Evolutionary conservation across 352 stramenopile species (phyloP).

Genomic region (Phytophthora palmivora): DNA sequence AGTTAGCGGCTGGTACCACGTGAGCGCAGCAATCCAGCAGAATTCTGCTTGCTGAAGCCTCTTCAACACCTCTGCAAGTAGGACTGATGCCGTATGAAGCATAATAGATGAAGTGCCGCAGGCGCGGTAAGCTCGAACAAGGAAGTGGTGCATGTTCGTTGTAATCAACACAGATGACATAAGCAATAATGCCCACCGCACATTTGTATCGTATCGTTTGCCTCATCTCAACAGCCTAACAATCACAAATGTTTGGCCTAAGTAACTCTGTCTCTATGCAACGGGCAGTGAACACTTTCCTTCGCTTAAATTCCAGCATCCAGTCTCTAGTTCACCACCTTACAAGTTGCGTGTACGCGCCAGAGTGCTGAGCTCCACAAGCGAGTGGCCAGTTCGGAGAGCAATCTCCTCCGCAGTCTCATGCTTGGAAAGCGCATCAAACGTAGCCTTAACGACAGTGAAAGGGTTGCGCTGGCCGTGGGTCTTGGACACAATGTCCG

Average conservation of each 20-base stretch:
- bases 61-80: background rate
- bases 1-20: conserved; percentile 28
- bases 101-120: conserved; percentile 26
- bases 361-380: conserved; percentile 83
- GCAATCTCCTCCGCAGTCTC: conserved; percentile 94
- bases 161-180: conserved; percentile 15
- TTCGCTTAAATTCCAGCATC: conserved; percentile 30
- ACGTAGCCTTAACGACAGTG: conserved; percentile 95
- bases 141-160: conserved; percentile 8
- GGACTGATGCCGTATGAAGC: conserved; percentile 9
- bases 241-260: conserved; percentile 23
- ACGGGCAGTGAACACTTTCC: conserved; percentile 20
- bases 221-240: conserved; percentile 21
- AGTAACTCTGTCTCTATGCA: conserved; percentile 37
- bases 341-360: conserved; percentile 79
- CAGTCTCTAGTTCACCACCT: conserved; percentile 11
- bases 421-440: conserved; percentile 94
- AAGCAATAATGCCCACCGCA: conserved; percentile 3
- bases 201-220: conserved; percentile 29
- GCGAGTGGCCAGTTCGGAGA: conserved; percentile 91
- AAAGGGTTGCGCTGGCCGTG: conserved; percentile 95
- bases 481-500: conserved; percentile 92
- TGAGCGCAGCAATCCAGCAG: conserved; percentile 8
- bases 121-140: background rate
- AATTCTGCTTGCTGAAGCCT: background rate